Evolutionary conservation across 2,329 filamentous ascomycete genomes (phyloP), one percentile per base, ranked within the genome.

Genomic region (Penicillium nordicum): DNA sequence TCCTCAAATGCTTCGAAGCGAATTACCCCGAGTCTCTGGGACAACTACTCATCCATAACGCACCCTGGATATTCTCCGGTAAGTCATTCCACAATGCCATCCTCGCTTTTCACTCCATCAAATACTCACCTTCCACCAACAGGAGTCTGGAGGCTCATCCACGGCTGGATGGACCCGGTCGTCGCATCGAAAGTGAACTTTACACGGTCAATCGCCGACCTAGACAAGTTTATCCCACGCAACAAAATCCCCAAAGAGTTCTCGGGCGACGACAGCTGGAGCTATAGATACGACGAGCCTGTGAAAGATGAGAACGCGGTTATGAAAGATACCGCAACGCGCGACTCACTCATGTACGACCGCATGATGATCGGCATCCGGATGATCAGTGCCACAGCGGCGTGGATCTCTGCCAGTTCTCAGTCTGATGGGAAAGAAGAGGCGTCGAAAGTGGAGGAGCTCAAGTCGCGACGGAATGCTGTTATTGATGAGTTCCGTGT

Each of bases 1-100:
- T 97, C 86, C 96, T 97, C 74, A 94, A 95, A 75, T 96, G 92
- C 74, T 97, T 97, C 70, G 93, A 97, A 78, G 93, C 93, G 57
- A 97, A 97, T 72, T 97, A 97, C 67, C 93, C 93, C 0, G 93
- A 97, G 74, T 93, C 86, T 42, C 82, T 97, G 1, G 93, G 93
- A 16, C 83, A 87, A 2, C 88, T 97, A 4, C 82, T 97, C 44
- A 90, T 97, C 37, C 93, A 97, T 78, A 96, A 96, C 73, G 87
- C 93, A 0, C 93, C 93, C 2, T 97, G 93, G 93, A 79, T 97
- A 40, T 97, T 97, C 78, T 91, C 95, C 78, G 88, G 89, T 87
- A 75, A 54, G 78, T 71, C n/a, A 7, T 27, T 11, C 18, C 10
- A 37, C 2, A 7, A 23, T 5, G 3, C 1, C 11, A 23, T 9